Percentiles rank a stretch among this genome's conserved stretches.
These are phyloP conservation scores for Ogataea nonfermentans DNA, from an alignment of 805 yeast genomes.

Conservation along the genomic window DNA sequence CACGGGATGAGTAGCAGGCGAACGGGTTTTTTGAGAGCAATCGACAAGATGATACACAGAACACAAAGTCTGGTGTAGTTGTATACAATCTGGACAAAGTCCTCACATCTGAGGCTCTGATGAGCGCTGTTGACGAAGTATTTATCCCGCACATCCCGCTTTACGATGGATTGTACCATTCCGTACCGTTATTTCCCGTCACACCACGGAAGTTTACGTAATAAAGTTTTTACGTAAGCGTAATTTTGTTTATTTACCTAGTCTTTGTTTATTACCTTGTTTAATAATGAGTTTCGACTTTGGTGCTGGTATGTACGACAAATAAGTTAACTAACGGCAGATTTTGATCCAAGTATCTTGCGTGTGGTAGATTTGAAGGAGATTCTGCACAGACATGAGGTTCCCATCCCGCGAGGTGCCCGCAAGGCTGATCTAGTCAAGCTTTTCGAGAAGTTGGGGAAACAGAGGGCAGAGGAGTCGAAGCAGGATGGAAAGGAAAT, in stretches of 20 bases:
- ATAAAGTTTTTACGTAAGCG: background rate
- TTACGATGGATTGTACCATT: conserved; percentile 2
- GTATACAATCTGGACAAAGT: too few species aligned
- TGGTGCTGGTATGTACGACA: conserved; percentile 2
- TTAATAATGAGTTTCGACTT: conserved; percentile 6
- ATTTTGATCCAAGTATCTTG: conserved; percentile 61
- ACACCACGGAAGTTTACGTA: conserved; percentile 2
- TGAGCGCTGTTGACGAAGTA: too few species aligned
- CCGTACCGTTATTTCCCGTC: conserved; percentile 12
- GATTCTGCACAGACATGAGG: conserved; percentile 53
- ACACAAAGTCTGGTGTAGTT: too few species aligned
- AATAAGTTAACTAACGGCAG: conserved; percentile 26
- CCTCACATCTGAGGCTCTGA: too few species aligned
- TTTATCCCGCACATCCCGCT: conserved; percentile 2
- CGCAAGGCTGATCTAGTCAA: conserved; percentile 61
- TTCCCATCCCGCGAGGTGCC: conserved; percentile 51
- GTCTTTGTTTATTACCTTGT: conserved; percentile 8
- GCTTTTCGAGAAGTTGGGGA: conserved; percentile 9
- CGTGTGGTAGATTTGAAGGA: conserved; percentile 66
- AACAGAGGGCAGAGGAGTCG: background rate
- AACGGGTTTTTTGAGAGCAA: too few species aligned
- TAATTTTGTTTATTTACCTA: background rate
- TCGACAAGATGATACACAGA: too few species aligned
- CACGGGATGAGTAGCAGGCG: too few species aligned
- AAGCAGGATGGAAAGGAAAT: background rate